These are phyloP conservation scores for Calonectria naviculata DNA, from an alignment of 2,329 filamentous ascomycete genomes.

Conservation along the genomic window DNA sequence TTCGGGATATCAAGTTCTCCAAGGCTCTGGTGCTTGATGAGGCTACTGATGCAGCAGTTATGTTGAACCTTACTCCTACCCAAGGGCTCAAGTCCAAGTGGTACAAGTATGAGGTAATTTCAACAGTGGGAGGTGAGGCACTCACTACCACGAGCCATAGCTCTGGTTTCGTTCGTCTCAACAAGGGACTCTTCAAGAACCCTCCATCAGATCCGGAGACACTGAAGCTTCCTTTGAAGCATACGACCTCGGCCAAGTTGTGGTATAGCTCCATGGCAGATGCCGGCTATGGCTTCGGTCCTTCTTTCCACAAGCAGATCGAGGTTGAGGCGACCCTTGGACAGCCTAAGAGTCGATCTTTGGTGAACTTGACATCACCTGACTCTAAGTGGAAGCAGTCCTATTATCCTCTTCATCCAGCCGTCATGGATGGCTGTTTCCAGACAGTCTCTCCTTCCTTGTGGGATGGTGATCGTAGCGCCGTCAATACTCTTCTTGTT, in stretches of 20 bases:
- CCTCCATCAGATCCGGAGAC: not conserved
- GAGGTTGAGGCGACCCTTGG: constrained; percentile 11
- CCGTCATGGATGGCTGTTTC: constrained; percentile 18
- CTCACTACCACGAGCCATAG: constrained; percentile 7
- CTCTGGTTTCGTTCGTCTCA: constrained; percentile 11
- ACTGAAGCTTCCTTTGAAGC: not conserved
- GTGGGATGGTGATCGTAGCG: constrained; percentile 11
- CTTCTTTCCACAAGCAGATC: constrained; percentile 20
- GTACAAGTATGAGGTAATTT: constrained; percentile 17
- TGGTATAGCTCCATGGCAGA: constrained; percentile 23
- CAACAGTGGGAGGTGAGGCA: not conserved
- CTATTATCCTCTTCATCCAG: constrained; percentile 21
- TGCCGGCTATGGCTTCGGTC: constrained; percentile 19
- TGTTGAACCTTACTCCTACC: constrained; percentile 6
- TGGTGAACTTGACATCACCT: constrained; percentile 6
- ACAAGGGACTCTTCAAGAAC: constrained; percentile 2
- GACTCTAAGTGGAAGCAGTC: constrained; percentile 15
- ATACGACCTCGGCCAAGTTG: constrained; percentile 4
- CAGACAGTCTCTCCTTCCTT: constrained; percentile 20
- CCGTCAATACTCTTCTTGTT: constrained; percentile 7
- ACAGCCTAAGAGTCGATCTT: not conserved
- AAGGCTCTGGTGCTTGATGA: constrained; percentile 19
- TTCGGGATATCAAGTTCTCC: constrained; percentile 18
- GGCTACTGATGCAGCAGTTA: not conserved
- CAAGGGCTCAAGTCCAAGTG: constrained; percentile 4